Evolutionary conservation across 495 filamentous ascomycete genomes (phyloP).

Genomic region (Jackrogersella multiformis): DNA sequence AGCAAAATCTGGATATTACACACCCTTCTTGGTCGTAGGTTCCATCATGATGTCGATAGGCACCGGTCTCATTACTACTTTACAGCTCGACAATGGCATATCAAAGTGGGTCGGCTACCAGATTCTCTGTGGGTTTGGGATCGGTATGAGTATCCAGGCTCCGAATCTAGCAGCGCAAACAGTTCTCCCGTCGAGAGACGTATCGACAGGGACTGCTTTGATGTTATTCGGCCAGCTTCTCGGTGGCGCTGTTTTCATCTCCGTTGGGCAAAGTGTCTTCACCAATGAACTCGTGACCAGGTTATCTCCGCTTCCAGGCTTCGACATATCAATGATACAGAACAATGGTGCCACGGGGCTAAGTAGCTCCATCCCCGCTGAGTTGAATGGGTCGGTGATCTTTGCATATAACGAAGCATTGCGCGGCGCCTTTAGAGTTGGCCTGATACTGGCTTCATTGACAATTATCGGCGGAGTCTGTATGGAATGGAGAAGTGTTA

Average conservation of each 20-base stretch:
- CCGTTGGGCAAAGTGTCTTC: not conserved
- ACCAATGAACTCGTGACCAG: too few relatives aligned
- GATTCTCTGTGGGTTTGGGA: conserved; percentile 64
- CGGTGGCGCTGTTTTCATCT: not conserved
- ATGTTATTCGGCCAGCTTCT: not conserved
- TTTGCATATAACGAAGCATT: too few relatives aligned
- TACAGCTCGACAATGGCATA: conserved; percentile 40
- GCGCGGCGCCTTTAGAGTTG: too few relatives aligned
- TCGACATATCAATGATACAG: too few relatives aligned
- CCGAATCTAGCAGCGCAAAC: not conserved
- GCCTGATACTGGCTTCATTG: too few relatives aligned
- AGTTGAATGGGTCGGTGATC: too few relatives aligned
- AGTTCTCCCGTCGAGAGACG: not conserved
- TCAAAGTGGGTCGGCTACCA: conserved; percentile 71
- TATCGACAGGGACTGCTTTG: not conserved
- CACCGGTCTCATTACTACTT: conserved; percentile 56
- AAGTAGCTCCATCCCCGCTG: too few relatives aligned
- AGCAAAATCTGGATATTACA: conserved; percentile 45
- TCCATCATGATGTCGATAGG: conserved; percentile 38
- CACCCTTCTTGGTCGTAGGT: conserved; percentile 49
- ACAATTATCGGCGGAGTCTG: too few relatives aligned
- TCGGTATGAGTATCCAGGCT: conserved; percentile 62
- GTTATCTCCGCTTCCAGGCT: too few relatives aligned
- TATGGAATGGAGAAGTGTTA: too few relatives aligned
- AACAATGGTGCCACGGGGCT: too few relatives aligned